A percentile compares a stretch with the other conserved stretches of the same genome.
Evolutionary conservation across 129 eudicot species (phyloP).

Genomic region (Escallonia herrerae): DNA sequence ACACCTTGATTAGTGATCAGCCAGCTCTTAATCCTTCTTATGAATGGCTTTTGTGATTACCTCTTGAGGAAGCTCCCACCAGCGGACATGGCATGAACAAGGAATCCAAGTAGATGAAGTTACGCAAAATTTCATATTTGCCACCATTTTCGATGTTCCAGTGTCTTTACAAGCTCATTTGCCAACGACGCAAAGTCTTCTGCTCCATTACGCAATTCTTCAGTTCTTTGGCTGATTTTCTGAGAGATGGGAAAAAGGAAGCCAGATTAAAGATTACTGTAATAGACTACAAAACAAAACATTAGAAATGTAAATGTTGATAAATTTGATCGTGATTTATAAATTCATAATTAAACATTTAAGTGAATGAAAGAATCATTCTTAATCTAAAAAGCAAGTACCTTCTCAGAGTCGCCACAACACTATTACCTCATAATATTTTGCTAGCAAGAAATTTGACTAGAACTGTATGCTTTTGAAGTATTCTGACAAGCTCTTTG

Average conservation of each 20-base stretch:
- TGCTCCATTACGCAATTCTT: slow-evolving; percentile 71
- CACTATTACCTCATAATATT: no score
- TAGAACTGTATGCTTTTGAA: no score
- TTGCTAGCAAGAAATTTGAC: no score
- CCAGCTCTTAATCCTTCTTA: no score
- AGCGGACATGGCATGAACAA: not conserved
- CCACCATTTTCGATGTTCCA: slow-evolving; percentile 93
- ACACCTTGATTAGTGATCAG: no score
- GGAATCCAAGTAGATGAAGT: not conserved
- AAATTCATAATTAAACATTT: no score
- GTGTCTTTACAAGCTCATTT: slow-evolving; percentile 85
- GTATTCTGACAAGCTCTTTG: no score
- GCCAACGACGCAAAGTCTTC: slow-evolving; percentile 95
- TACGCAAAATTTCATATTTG: slow-evolving; percentile 40
- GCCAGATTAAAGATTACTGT: not conserved
- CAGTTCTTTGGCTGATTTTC: slow-evolving; percentile 74
- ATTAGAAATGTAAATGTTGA: not conserved
- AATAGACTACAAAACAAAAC: no score
- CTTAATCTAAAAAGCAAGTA: no score
- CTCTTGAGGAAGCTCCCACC: not conserved
- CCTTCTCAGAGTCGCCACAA: no score
- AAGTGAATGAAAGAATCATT: no score
- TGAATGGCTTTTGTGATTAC: not conserved
- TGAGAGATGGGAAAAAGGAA: slow-evolving; percentile 19
- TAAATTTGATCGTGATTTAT: not conserved